phyloP scores from a whole-genome alignment of 352 stramenopile species.

The Phytophthora parvispora region DNA sequence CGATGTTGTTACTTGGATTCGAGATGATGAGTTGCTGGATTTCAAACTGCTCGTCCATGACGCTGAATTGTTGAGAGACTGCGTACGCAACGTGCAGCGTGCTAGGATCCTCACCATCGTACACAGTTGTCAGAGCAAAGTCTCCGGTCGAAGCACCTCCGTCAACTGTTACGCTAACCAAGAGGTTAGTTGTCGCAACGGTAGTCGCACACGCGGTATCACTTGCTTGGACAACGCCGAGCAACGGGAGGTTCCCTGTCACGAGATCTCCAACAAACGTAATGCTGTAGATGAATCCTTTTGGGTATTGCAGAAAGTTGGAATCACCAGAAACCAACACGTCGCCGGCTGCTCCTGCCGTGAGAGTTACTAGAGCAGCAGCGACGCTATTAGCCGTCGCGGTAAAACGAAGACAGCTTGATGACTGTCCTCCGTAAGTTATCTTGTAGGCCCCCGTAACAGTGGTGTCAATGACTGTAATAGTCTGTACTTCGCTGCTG shows the following conservation, averaged over 20 bases:
- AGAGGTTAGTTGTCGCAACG: slow-evolving; percentile 15
- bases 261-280: slow-evolving; percentile 76
- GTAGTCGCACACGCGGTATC: slow-evolving; percentile 11
- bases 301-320: slow-evolving; percentile 42
- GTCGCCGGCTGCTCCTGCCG: slow-evolving; percentile 42
- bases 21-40: slow-evolving; percentile 59
- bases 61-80: slow-evolving; percentile 65
- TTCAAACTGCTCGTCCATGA: slow-evolving; percentile 73
- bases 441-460: slow-evolving; percentile 50
- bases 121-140: slow-evolving; percentile 59
- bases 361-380: slow-evolving; percentile 38
- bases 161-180: slow-evolving; percentile 15
- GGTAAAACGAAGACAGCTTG: slow-evolving; percentile 50
- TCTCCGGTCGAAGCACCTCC: slow-evolving; percentile 39
- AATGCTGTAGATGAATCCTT: slow-evolving; percentile 70
- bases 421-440: slow-evolving; percentile 52
- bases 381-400: slow-evolving; percentile 32
- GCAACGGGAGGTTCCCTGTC: slow-evolving; percentile 53
- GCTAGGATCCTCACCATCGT: slow-evolving; percentile 61
- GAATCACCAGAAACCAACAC: slow-evolving; percentile 64
- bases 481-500: slow-evolving; percentile 69
- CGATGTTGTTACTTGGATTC: slow-evolving; percentile 32
- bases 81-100: slow-evolving; percentile 58
- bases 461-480: slow-evolving; percentile 44
- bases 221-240: slow-evolving; percentile 21